Conservation (phyloP, 805 yeast species). For the Suhomyces vadensis region DNA sequence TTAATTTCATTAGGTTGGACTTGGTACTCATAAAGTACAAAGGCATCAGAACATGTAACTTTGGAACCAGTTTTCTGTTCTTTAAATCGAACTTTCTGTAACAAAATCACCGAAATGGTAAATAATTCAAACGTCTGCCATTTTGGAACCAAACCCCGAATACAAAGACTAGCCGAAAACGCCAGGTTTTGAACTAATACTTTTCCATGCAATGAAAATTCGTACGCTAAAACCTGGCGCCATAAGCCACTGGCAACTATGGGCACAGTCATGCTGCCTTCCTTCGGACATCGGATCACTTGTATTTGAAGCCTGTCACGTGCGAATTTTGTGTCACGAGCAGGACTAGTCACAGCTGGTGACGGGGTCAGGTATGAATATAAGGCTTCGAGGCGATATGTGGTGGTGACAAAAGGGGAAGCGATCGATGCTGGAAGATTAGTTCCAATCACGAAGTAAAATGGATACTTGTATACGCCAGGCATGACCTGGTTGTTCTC, state of each 20-base stretch:
- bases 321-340: not conserved
- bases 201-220: constrained; percentile 16
- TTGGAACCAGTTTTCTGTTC: no score
- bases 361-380: no score
- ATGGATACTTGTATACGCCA: constrained; percentile 17
- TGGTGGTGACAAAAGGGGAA: constrained; percentile 1
- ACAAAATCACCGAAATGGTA: constrained; percentile 10
- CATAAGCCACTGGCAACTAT: constrained; percentile 20
- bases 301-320: not conserved
- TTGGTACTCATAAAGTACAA: not conserved
- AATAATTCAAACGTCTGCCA: constrained; percentile 10
- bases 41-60: no score
- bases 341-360: no score
- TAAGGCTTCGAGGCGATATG: constrained; percentile 2
- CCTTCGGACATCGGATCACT: constrained; percentile 6
- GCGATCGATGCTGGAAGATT: constrained; percentile 13
- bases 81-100: constrained; percentile 11
- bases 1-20: no score
- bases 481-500: constrained; percentile 3
- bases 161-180: constrained; percentile 7
- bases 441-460: constrained; percentile 14
- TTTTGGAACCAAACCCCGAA: constrained; percentile 12
- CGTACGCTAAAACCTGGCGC: constrained; percentile 19
- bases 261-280: constrained; percentile 9
- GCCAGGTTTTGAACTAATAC: constrained; percentile 16